phyloP scores from a whole-genome alignment of 2,329 filamentous ascomycete species.

The Pseudogymnoascus destructans region DNA sequence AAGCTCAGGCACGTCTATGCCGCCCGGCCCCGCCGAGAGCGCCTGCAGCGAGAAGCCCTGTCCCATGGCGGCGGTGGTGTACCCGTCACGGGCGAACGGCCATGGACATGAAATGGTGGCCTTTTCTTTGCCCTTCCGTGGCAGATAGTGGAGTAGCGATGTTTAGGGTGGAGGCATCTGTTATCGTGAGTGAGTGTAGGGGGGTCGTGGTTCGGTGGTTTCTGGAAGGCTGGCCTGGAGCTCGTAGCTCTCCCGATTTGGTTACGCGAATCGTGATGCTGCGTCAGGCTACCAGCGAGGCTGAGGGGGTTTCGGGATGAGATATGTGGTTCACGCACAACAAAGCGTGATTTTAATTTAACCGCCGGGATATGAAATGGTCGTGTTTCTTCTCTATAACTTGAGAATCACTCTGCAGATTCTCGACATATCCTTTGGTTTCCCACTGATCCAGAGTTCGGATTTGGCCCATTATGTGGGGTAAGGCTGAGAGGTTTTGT shows the following conservation, averaged over 20 bases:
- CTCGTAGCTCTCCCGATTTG: conserved; percentile 5
- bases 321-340: background rate
- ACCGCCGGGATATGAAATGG: background rate
- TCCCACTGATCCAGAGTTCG: background rate
- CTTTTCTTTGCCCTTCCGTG: background rate
- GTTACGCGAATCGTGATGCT: conserved; percentile 5
- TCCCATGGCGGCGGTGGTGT: conserved; percentile 49
- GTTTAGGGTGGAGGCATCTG: background rate
- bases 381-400: background rate
- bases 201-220: background rate
- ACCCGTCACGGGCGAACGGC: conserved; percentile 21
- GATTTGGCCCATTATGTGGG: background rate
- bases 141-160: background rate
- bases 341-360: background rate
- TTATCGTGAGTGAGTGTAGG: background rate
- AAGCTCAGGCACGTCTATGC: conserved; percentile 87
- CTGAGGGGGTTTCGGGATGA: background rate
- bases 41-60: conserved; percentile 93
- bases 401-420: background rate
- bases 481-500: conserved; percentile 3
- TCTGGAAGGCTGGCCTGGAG: background rate
- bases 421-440: background rate
- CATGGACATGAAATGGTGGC: conserved; percentile 16
- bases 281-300: conserved; percentile 2
- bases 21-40: conserved; percentile 79